A percentile compares a stretch with the other conserved stretches of the same genome.
These are phyloP conservation scores for Termitomyces titanicus DNA, from an alignment of 768 basidiomycete species.

Conservation along the genomic window DNA sequence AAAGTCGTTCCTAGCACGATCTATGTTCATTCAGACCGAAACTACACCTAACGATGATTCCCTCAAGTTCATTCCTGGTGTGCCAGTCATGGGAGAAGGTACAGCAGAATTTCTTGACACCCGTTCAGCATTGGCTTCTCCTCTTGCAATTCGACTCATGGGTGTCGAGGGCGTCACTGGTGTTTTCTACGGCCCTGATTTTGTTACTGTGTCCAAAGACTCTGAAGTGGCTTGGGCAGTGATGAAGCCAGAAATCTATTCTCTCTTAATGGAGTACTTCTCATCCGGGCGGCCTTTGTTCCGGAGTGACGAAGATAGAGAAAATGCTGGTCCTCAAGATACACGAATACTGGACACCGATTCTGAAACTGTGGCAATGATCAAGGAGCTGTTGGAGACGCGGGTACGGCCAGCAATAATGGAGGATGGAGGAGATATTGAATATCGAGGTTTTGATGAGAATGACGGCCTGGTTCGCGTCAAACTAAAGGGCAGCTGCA, in stretches of 20 bases:
- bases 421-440: slow-evolving; percentile 99
- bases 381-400: slow-evolving; percentile 95
- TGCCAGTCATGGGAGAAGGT: slow-evolving; percentile 81
- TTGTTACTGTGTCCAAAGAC: slow-evolving; percentile 94
- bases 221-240: slow-evolving; percentile 83
- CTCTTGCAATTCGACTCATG: slow-evolving; percentile 93
- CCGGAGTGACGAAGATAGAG: slow-evolving; percentile 74
- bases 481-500: slow-evolving; percentile 94
- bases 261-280: slow-evolving; percentile 95
- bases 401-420: slow-evolving; percentile 94
- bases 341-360: slow-evolving; percentile 92
- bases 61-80: slow-evolving; percentile 95
- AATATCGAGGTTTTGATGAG: slow-evolving; percentile 89
- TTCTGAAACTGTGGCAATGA: slow-evolving; percentile 97
- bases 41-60: slow-evolving; percentile 96
- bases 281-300: slow-evolving; percentile 88
- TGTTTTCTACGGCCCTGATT: slow-evolving; percentile 97
- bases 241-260: slow-evolving; percentile 95
- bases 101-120: slow-evolving; percentile 95
- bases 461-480: slow-evolving; percentile 76
- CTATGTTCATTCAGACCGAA: slow-evolving; percentile 99
- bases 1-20: slow-evolving; percentile 47
- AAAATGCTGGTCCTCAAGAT: slow-evolving; percentile 86
- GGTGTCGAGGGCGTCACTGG: slow-evolving; percentile 87
- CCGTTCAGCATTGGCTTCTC: slow-evolving; percentile 81